A percentile compares a stretch with the other conserved stretches of the same genome.
Evolutionary conservation across 2,329 filamentous ascomycete genomes (phyloP).

Genomic region (Claviceps quebecensis): DNA sequence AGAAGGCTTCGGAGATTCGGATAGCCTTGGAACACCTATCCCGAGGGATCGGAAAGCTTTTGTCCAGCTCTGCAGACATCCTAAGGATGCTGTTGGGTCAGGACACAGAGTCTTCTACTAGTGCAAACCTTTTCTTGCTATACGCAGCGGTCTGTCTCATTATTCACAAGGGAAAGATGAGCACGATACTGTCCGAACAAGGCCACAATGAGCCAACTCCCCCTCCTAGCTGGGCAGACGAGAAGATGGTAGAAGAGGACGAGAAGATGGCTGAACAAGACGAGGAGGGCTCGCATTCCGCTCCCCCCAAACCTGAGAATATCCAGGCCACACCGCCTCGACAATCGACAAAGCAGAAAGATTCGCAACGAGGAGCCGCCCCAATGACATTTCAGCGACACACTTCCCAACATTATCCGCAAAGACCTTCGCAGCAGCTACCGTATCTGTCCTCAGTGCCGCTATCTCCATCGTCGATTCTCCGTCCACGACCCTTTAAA

Average conservation of each 20-base stretch:
- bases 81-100: neutral
- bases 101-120: neutral
- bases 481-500: slow-evolving; percentile 26
- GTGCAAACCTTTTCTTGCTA: neutral
- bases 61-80: no score
- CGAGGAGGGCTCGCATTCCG: neutral
- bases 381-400: neutral
- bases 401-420: neutral
- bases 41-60: no score
- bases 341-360: neutral
- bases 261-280: neutral
- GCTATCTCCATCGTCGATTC: slow-evolving; percentile 9
- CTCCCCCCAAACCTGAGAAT: neutral
- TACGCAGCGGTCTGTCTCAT: neutral
- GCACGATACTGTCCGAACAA: neutral
- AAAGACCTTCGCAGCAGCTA: neutral
- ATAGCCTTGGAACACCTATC: no score
- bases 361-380: neutral
- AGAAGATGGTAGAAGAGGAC: neutral
- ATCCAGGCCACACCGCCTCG: neutral
- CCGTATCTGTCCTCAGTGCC: neutral
- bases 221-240: slow-evolving; percentile 1
- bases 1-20: no score
- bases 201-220: slow-evolving; percentile 2
- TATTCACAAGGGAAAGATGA: neutral